Percentiles rank a stretch among this genome's conserved stretches.
Evolutionary conservation across 1,284 basidiomycete species (phyloP).

Genomic region (Boletus sp.): DNA sequence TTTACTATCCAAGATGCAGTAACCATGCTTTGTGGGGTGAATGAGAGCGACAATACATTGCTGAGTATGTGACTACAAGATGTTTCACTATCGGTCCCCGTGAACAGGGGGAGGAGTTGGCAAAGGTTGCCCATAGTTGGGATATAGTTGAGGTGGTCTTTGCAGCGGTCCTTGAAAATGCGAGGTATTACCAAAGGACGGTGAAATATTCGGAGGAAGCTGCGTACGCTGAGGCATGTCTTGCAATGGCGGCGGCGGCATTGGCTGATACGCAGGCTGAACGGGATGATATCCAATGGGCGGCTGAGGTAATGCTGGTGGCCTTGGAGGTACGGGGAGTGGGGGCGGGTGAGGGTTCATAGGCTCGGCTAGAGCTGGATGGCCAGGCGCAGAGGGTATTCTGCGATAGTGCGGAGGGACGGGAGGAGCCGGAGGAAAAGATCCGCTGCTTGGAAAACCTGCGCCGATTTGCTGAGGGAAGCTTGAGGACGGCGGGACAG

Average conservation of each 20-base stretch:
- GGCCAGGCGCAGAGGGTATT: slow-evolving; percentile 29
- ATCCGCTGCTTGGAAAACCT: slow-evolving; percentile 19
- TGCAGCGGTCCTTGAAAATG: slow-evolving; percentile 45
- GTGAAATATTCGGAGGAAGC: slow-evolving; percentile 32
- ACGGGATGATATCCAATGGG: slow-evolving; percentile 35
- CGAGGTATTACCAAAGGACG: slow-evolving; percentile 25
- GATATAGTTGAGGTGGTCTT: slow-evolving; percentile 36
- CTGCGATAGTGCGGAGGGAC: slow-evolving; percentile 24
- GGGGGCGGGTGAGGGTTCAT: slow-evolving; percentile 21
- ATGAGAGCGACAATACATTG: slow-evolving; percentile 15
- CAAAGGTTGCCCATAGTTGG: slow-evolving; percentile 30
- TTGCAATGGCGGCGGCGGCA: slow-evolving; percentile 36
- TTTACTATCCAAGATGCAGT: slow-evolving; percentile 9
- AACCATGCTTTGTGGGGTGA: slow-evolving; percentile 10
- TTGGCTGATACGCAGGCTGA: slow-evolving; percentile 38
- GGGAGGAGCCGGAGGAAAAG: slow-evolving; percentile 24
- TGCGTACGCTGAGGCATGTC: slow-evolving; percentile 25
- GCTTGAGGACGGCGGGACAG: slow-evolving; percentile 35
- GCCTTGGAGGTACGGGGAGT: slow-evolving; percentile 34
- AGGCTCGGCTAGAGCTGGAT: slow-evolving; percentile 24
- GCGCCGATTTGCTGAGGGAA: slow-evolving; percentile 27
- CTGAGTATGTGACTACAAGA: slow-evolving; percentile 11
- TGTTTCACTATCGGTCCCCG: slow-evolving; percentile 27
- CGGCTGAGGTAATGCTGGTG: slow-evolving; percentile 41
- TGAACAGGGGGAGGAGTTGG: slow-evolving; percentile 20